Evolutionary conservation across 768 basidiomycete species (phyloP).

Genomic region (Suillus cothurnatus): DNA sequence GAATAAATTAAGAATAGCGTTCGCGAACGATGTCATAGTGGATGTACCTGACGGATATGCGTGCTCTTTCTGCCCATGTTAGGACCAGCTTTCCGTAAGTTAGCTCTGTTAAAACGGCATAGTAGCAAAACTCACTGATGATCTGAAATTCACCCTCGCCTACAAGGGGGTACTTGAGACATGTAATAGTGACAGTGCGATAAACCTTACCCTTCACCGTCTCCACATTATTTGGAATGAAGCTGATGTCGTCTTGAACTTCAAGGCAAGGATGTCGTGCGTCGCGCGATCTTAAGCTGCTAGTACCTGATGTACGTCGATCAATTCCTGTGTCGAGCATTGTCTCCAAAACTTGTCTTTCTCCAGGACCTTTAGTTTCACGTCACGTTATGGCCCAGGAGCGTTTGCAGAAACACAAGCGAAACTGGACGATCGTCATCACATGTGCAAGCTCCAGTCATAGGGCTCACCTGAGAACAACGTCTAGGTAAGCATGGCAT

Average conservation of each 20-base stretch:
- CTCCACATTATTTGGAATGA: slow-evolving; percentile 94
- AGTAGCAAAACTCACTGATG: slow-evolving; percentile 60
- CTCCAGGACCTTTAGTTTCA: slow-evolving; percentile 79
- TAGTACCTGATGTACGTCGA: slow-evolving; percentile 55
- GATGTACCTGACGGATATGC: too few species aligned
- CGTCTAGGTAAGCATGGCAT: slow-evolving; percentile 86
- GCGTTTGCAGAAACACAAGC: slow-evolving; percentile 90
- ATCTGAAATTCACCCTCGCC: slow-evolving; percentile 92
- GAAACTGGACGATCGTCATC: slow-evolving; percentile 53
- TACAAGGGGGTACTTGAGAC: slow-evolving; percentile 26
- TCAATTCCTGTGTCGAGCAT: slow-evolving; percentile 8
- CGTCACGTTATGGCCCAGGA: slow-evolving; percentile 81
- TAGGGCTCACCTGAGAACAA: slow-evolving; percentile 74
- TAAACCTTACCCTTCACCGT: slow-evolving; percentile 76
- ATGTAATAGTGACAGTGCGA: background rate
- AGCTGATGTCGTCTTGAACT: slow-evolving; percentile 92
- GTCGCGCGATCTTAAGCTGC: slow-evolving; percentile 77
- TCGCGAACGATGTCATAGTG: too few species aligned
- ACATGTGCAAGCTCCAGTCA: background rate
- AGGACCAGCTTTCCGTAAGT: slow-evolving; percentile 69
- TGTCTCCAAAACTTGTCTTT: slow-evolving; percentile 56
- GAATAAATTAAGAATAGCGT: too few species aligned
- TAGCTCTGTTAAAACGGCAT: slow-evolving; percentile 1
- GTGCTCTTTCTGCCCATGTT: too few species aligned
- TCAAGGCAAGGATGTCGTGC: slow-evolving; percentile 97